Evolutionary conservation across 257 asterid species (phyloP), one percentile per base, ranked within the genome.

Genomic region (Linderniella brevidens): DNA sequence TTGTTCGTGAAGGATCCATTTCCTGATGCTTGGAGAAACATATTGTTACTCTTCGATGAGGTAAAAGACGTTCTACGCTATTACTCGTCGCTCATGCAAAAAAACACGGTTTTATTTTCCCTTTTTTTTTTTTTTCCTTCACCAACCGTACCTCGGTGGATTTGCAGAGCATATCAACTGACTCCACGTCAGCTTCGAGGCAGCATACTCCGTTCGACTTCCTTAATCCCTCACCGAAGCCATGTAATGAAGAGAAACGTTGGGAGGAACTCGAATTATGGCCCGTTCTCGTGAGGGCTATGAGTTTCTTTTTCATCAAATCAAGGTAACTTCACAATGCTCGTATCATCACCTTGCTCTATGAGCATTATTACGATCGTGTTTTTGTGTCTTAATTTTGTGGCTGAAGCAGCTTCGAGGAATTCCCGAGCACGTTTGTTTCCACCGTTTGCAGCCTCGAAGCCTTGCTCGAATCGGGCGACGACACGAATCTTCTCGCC

Each of bases 21-120:
- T 53, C 97, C 93, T 47, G 95, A 87, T 58, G 92, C 93, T 52
- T 76, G 93, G 93, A 74, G 74, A 52, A 87, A 87, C 60, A 86
- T 87, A 59, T 61, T 75, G 73, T 53, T 83, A 47, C 84, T 83
- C 42, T 78, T 83, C 48, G 95, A 87, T 64, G 85, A 76, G 86
- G 97, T 87, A 66, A 63, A 52, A 42, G n/a, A n/a, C n/a, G n/a
- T n/a, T n/a, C n/a, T n/a, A n/a, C n/a, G n/a, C n/a, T n/a, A n/a
- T n/a, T n/a, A n/a, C n/a, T n/a, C n/a, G n/a, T n/a, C n/a, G n/a
- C n/a, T n/a, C n/a, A n/a, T n/a, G n/a, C n/a, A 25, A 25, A 25
- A 25, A 25, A 25, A 25, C n/a, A n/a, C n/a, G n/a, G 32, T 25
- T 19, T 39, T 39, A n/a, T n/a, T 45, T 37, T 18, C 0, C 13